Percentiles rank a stretch among this genome's conserved stretches.
Conservation (phyloP, 2,329 filamentous ascomycete species). For the Ophiostoma tasmaniense region DNA sequence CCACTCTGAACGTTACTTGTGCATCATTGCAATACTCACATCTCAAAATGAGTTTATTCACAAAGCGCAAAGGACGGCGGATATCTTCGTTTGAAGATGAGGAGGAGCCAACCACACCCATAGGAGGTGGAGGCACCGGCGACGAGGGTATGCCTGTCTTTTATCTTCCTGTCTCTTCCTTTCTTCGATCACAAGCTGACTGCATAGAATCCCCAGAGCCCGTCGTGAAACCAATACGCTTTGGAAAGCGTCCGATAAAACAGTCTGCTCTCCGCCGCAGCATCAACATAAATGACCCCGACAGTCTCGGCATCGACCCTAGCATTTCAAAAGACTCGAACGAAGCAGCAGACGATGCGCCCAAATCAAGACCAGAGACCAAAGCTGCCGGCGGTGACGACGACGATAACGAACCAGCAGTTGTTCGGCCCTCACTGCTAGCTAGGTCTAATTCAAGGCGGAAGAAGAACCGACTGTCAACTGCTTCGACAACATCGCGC, state of each 20-base stretch:
- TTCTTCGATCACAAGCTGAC: not conserved
- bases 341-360: not conserved
- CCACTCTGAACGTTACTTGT: not conserved
- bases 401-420: constrained; percentile 39
- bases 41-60: constrained; percentile 46
- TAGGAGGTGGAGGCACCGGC: constrained; percentile 18
- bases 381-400: constrained; percentile 27
- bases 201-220: constrained; percentile 27
- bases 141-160: constrained; percentile 25
- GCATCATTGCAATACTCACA: not conserved
- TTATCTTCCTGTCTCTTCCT: constrained; percentile 21
- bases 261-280: constrained; percentile 51
- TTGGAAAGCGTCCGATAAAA: constrained; percentile 44
- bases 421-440: constrained; percentile 38
- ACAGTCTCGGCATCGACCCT: constrained; percentile 15
- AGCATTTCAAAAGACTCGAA: not conserved
- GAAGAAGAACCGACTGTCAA: constrained; percentile 59
- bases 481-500: constrained; percentile 34
- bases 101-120: constrained; percentile 32
- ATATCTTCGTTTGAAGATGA: constrained; percentile 64
- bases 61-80: constrained; percentile 64
- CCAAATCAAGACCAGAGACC: not conserved
- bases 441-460: constrained; percentile 41
- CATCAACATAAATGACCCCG: constrained; percentile 39
- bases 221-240: constrained; percentile 35